Percentiles rank a stretch among this genome's conserved stretches.
phyloP scores from a whole-genome alignment of 495 filamentous ascomycete genomes.

The Penicillium egyptiacum region DNA sequence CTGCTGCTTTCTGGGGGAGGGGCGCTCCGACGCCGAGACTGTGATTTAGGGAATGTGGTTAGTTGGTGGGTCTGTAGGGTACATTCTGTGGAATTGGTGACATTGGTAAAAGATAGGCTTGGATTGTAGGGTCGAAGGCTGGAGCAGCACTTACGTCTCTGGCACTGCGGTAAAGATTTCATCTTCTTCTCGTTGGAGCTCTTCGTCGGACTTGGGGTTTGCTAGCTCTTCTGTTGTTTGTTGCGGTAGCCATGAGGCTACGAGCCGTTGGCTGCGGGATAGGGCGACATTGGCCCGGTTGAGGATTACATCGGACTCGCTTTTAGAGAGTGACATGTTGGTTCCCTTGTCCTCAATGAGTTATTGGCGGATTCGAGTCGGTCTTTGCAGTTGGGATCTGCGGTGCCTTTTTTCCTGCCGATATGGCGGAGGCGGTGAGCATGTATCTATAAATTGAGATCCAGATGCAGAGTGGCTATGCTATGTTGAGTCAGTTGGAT shows the following conservation, averaged over 20 bases:
- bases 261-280: constrained; percentile 51
- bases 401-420: constrained; percentile 10
- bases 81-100: neutral
- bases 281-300: constrained; percentile 52
- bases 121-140: neutral
- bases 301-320: constrained; percentile 49
- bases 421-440: neutral
- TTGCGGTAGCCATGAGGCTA: constrained; percentile 54
- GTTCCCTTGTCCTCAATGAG: constrained; percentile 1
- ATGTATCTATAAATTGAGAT: neutral
- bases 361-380: constrained; percentile 1
- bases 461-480: neutral
- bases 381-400: neutral
- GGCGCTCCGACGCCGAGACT: constrained; percentile 52
- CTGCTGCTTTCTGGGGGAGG: constrained; percentile 41
- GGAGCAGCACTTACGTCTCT: constrained; percentile 45
- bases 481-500: neutral
- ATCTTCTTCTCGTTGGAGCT: constrained; percentile 48
- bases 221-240: constrained; percentile 44
- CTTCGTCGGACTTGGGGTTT: constrained; percentile 44
- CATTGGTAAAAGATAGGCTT: neutral
- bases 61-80: neutral
- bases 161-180: constrained; percentile 53
- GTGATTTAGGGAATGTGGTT: neutral
- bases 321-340: constrained; percentile 38